These are phyloP conservation scores for Cupressus sempervirens DNA, from an alignment of 75 land plant species.

Conservation along the genomic window DNA sequence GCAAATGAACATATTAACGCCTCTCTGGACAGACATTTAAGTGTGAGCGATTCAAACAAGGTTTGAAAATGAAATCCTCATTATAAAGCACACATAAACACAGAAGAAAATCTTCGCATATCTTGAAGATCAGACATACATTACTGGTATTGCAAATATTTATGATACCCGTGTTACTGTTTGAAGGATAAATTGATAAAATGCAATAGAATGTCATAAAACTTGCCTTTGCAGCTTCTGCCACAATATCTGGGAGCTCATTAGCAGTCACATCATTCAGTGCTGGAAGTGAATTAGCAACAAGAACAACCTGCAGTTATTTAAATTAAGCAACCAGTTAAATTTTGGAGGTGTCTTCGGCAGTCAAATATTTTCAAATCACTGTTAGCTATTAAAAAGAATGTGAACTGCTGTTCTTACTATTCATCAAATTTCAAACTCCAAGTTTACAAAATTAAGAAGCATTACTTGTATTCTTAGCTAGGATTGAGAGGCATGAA, in stretches of 20 bases:
- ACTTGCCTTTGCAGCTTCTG: slow-evolving; percentile 92
- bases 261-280: slow-evolving; percentile 90
- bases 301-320: slow-evolving; percentile 76
- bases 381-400: no score
- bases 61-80: neutral
- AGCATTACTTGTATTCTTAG: no score
- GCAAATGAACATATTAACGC: neutral
- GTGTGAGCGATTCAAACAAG: neutral
- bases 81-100: neutral
- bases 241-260: slow-evolving; percentile 88
- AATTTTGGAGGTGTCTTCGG: neutral
- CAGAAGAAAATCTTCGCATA: neutral
- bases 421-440: no score
- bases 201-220: neutral
- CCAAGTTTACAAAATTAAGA: no score
- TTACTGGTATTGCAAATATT: neutral
- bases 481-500: no score
- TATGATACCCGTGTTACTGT: neutral
- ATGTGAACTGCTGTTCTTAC: no score
- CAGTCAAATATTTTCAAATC: neutral
- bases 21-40: neutral
- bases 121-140: neutral
- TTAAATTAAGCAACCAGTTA: neutral
- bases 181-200: neutral
- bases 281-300: slow-evolving; percentile 95